Evolutionary conservation across 2,329 filamentous ascomycete genomes (phyloP), one percentile per base, ranked within the genome.

Genomic region (Dactylonectria macrodidyma): DNA sequence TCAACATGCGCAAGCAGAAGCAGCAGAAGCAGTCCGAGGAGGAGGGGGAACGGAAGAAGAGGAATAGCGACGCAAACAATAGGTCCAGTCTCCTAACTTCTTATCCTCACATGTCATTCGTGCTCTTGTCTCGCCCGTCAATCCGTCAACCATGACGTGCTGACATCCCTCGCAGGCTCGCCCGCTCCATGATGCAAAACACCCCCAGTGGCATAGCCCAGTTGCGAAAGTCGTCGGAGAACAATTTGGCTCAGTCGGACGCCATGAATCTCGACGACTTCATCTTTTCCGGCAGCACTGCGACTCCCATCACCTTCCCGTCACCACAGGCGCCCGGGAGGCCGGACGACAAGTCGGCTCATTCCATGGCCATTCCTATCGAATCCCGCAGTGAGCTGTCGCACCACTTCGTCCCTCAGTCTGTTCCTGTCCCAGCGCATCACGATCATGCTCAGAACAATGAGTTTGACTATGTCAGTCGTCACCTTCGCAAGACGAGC

Each of bases 251-350:
- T 33, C 75, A 71, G 56, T 69, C 85, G 36, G 95, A 97, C 79
- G 85, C 91, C 56, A 98, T 98, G 95, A 97, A 95, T 81, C 84
- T 98, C 71, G 95, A 98, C 84, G 95, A 97, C 78, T 97, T 95
- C 83, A 94, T 98, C 78, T 90, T 95, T 73, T 89, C 93, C 65
- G 93, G 93, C 47, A 92, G 90, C 65, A 88, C 93, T 67, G 90
- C 89, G 67, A 93, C 93, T 2, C 92, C 93, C 19, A 85, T 88
- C 73, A 91, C 89, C 67, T 81, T 90, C 66, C 83, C 88, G 33
- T 89, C 90, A 5, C 85, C 86, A 12, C 82, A 85, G 66, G 80
- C 85, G 60, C 81, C 83, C 59, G 78, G 79, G 19, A 77, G 78
- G 63, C 81, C 80, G 36, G 75, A 83, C 68, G 87, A 87, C 70